Base-by-base conservation (phyloP, 345 rosid species). In the Eucalyptus decipiens region DNA sequence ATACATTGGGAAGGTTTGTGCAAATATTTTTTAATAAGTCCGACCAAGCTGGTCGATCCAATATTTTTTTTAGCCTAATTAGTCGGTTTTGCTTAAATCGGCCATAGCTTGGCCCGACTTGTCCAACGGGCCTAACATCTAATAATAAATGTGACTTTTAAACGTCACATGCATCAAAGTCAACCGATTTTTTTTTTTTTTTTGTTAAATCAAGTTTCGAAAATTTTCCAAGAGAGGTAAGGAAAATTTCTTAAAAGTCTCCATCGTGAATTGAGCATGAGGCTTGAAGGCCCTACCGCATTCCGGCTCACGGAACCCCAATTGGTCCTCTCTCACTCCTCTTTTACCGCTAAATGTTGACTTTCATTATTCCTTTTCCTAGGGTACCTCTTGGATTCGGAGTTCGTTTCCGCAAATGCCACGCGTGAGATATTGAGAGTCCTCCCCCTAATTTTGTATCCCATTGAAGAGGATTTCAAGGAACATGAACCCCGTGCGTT, bases 151-250 rank as follows among this genome's bases (percentile, higher is more conserved):
- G 42, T 69, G 80, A 69, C 80, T 69, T 34, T 34, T n/a, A 10
- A 69, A 34, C 80, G 40, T 34, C 26, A 69, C 2, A 2, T 9
- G 3, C 26, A 18, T 18, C 1, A 40, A 69, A 34, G 2, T 69
- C 18, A 34, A 69, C 80, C 40, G 5, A 0, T 18, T 52, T 3
- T 17, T 0, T 1, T 47, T 9, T 17, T 17, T 3, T 51, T 67
- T 69, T 34, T 0, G 80, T 69, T 69, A 34, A 34, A 69, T 34
- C 11, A 3, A 34, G 26, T 18, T 34, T 18, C 6, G 18, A 67
- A 15, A 67, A 2, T 67, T 67, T 67, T n/a, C 2, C 6, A 16
- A 67, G 11, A 8, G 34, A 67, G 34, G 23, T 52, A 67, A n/a
- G 9, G 23, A 67, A 67, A 67, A 65, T n/a, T n/a, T n/a, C 11